Percentiles rank a stretch among this genome's conserved stretches.
These are phyloP conservation scores for Elsinoe batatas DNA, from an alignment of 2,329 filamentous ascomycete species.

Conservation along the genomic window DNA sequence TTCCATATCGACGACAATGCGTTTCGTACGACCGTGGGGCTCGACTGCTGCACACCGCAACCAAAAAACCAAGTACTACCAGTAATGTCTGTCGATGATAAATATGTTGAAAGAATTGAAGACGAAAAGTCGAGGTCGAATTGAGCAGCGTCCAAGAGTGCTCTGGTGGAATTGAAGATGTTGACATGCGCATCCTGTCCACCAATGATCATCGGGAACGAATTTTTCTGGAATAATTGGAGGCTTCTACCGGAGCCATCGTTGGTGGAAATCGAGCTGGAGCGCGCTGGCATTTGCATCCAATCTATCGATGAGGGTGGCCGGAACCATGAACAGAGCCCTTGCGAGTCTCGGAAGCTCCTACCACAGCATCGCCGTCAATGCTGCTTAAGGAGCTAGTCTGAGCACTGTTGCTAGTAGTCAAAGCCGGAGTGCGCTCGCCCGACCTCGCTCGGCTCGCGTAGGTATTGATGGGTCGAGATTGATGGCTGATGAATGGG, in stretches of 20 bases:
- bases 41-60: too few species aligned
- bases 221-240: too few species aligned
- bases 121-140: neutral
- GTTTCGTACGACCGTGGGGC: too few species aligned
- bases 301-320: neutral
- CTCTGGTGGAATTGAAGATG: too few species aligned
- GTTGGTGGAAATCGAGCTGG: neutral
- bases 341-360: conserved; percentile 23
- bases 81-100: neutral
- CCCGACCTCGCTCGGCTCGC: conserved; percentile 13
- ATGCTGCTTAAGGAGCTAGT: conserved; percentile 19
- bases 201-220: too few species aligned
- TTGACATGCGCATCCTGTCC: too few species aligned
- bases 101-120: conserved; percentile 4
- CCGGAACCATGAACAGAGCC: conserved; percentile 18
- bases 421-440: conserved; percentile 8
- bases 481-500: conserved; percentile 23
- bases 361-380: conserved; percentile 28
- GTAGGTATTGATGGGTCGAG: conserved; percentile 11
- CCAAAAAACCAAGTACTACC: neutral
- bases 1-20: too few species aligned
- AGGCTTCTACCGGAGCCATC: neutral
- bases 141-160: too few species aligned
- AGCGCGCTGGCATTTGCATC: neutral
- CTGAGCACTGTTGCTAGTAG: conserved; percentile 14